These are phyloP conservation scores for Suhomyces anneliseae DNA, from an alignment of 1,139 yeast species.

Conservation along the genomic window DNA sequence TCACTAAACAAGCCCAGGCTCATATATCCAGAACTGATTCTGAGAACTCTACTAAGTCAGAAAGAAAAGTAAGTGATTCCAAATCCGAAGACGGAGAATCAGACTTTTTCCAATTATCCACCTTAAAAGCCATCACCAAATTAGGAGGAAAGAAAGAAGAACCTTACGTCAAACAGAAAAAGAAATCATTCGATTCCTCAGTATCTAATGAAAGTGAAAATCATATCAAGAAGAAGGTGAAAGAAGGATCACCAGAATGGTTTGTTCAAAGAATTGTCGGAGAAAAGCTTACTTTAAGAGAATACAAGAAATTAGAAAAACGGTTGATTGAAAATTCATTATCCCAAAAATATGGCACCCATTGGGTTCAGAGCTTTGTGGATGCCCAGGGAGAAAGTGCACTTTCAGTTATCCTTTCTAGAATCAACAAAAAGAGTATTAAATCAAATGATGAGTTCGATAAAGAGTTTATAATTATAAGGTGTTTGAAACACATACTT, in stretches of 20 bases:
- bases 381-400: constrained; percentile 49
- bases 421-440: constrained; percentile 44
- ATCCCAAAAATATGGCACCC: constrained; percentile 18
- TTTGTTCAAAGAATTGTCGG: constrained; percentile 40
- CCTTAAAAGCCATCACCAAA: constrained; percentile 16
- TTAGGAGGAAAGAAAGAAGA: constrained; percentile 15
- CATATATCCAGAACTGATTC: constrained; percentile 4
- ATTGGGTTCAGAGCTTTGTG: constrained; percentile 36
- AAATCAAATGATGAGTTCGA: constrained; percentile 48
- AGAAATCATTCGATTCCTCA: constrained; percentile 16
- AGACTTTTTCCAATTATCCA: constrained; percentile 12
- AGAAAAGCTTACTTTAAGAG: constrained; percentile 34
- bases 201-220: constrained; percentile 13
- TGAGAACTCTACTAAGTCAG: constrained; percentile 4
- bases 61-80: constrained; percentile 1
- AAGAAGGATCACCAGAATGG: constrained; percentile 48
- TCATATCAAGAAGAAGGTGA: constrained; percentile 21
- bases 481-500: constrained; percentile 38
- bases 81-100: constrained; percentile 5
- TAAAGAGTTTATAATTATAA: constrained; percentile 39
- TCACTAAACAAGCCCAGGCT: constrained; percentile 15
- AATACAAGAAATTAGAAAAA: constrained; percentile 38
- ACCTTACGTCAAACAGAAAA: constrained; percentile 13
- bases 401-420: constrained; percentile 38
- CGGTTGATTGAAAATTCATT: constrained; percentile 25